Conservation (phyloP, 768 basidiomycete genomes). For the Trametes meyenii region DNA sequence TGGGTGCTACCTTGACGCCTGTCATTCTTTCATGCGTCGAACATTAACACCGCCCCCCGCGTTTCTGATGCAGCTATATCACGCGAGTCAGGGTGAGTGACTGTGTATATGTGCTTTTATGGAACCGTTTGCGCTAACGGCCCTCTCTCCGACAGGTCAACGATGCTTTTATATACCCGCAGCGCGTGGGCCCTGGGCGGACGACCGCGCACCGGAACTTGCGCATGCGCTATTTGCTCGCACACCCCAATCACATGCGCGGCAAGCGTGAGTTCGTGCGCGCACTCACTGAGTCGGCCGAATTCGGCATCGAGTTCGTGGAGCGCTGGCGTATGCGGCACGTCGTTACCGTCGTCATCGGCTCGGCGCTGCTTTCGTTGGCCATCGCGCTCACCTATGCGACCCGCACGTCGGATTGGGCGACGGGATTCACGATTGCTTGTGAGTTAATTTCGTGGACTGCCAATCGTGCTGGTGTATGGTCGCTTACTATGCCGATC, state of each 20-base stretch:
- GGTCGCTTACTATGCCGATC: background rate
- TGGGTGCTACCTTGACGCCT: background rate
- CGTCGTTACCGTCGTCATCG: constrained; percentile 11
- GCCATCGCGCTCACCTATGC: constrained; percentile 11
- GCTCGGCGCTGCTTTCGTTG: constrained; percentile 6
- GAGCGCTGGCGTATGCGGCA: constrained; percentile 20
- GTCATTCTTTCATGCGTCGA: too few species aligned
- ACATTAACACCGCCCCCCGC: background rate
- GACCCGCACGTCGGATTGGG: background rate
- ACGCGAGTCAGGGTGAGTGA: background rate
- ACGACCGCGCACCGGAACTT: constrained; percentile 5
- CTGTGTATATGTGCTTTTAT: background rate
- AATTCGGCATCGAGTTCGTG: constrained; percentile 22
- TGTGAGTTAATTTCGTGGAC: constrained; percentile 2
- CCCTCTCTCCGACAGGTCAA: constrained; percentile 3
- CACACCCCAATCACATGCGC: constrained; percentile 14
- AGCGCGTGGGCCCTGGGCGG: constrained; percentile 7
- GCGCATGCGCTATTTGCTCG: constrained; percentile 18
- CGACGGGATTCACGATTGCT: constrained; percentile 21
- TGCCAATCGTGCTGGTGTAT: background rate
- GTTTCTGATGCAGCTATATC: background rate
- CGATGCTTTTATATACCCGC: constrained; percentile 8
- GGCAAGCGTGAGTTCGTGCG: constrained; percentile 18
- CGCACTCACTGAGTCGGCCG: constrained; percentile 6
- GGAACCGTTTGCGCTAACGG: background rate